A percentile compares a stretch with the other conserved stretches of the same genome.
phyloP scores from a whole-genome alignment of 176 grass and related monocot genomes.

The Themeda triandra region DNA sequence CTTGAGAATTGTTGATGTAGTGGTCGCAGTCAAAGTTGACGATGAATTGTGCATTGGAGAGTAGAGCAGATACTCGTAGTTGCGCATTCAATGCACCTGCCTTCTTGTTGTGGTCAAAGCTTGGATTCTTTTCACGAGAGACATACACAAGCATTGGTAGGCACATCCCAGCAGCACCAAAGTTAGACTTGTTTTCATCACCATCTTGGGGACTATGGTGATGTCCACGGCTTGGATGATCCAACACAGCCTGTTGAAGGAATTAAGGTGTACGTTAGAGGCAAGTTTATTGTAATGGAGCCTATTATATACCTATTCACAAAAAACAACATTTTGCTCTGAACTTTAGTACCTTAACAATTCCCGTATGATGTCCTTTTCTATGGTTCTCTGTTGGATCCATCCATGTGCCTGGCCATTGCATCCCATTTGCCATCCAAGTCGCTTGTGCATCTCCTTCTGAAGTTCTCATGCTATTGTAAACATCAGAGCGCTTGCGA shows the following conservation, averaged over 20 bases:
- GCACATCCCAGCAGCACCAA: neutral
- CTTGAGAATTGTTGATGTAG: conserved; percentile 44
- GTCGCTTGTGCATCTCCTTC: neutral
- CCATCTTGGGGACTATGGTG: neutral
- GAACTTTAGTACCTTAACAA: conserved; percentile 23
- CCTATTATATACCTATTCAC: neutral
- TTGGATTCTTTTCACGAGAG: conserved; percentile 20
- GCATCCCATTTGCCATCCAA: conserved; percentile 24
- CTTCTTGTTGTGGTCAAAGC: conserved; percentile 15
- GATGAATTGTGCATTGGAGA: conserved; percentile 33
- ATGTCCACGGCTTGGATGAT: neutral
- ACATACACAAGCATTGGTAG: conserved; percentile 26
- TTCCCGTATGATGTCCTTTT: neutral
- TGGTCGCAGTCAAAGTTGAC: conserved; percentile 53
- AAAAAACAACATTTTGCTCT: neutral
- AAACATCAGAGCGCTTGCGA: neutral
- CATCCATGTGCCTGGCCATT: conserved; percentile 31
- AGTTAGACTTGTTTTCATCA: neutral
- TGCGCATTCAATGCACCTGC: conserved; percentile 33
- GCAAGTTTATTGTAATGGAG: too few species aligned
- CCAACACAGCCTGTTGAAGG: conserved; percentile 2
- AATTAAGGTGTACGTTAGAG: neutral
- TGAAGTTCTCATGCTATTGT: neutral
- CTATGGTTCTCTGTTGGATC: neutral
- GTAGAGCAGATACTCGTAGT: conserved; percentile 20